These are phyloP conservation scores for Cutaneotrichosporon mucoides DNA, from an alignment of 1,284 basidiomycete species.

Conservation along the genomic window DNA sequence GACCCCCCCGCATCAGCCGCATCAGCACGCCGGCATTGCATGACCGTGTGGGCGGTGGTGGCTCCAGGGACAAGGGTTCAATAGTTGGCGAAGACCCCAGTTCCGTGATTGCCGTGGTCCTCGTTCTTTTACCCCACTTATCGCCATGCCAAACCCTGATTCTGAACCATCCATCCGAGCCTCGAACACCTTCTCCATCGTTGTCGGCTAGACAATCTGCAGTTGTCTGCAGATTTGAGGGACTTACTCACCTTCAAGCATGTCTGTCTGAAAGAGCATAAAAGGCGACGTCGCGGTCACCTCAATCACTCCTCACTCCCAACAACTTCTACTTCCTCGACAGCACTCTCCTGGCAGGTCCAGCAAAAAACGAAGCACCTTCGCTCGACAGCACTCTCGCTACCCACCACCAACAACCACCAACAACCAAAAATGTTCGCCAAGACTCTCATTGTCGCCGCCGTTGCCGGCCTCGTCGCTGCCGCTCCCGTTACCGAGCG, in stretches of 20 bases:
- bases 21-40: too few relatives aligned
- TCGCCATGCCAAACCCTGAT: too few relatives aligned
- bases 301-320: not conserved
- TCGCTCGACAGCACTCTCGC: not conserved
- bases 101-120: too few relatives aligned
- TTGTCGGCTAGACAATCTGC: not conserved
- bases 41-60: too few relatives aligned
- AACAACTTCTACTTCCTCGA: not conserved
- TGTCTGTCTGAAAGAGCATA: not conserved
- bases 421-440: slow-evolving; percentile 1
- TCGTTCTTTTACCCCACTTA: too few relatives aligned
- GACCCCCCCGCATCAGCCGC: too few relatives aligned
- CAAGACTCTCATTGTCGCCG: not conserved
- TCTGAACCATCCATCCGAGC: too few relatives aligned
- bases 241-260: not conserved
- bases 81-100: too few relatives aligned
- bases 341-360: not conserved
- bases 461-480: not conserved
- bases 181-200: not conserved
- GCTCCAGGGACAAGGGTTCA: too few relatives aligned
- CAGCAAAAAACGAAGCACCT: not conserved
- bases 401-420: not conserved
- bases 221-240: not conserved
- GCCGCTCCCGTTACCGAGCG: not conserved
- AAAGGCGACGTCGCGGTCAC: not conserved